Evolutionary conservation across 1,139 yeast genomes (phyloP), one percentile per base, ranked within the genome.

Genomic region (Diutina siamensis): DNA sequence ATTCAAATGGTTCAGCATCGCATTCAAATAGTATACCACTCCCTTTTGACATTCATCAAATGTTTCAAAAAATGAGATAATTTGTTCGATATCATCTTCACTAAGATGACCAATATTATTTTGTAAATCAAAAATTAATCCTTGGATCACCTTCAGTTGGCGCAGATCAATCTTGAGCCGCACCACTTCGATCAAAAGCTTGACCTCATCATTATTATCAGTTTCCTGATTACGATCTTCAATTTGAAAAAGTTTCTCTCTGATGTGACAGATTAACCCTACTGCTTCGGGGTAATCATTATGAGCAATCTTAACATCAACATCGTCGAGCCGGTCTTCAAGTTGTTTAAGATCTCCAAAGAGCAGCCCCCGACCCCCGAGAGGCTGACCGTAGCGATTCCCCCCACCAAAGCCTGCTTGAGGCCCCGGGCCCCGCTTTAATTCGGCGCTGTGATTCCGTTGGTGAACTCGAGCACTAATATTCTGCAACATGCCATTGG

Each of bases 221-320:
- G 45, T 44, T 44, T 50, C 51, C 8, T 27, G 41, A 9, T 44
- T 36, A 28, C 47, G 44, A 28, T 48, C 51, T 44, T 58, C 60
- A 4, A 56, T 50, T n/a, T 47, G 46, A 17, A 49, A 47, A 28
- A 70, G 53, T 47, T 66, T 65, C 13, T 60, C 54, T 46, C 71
- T 73, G 25, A 72, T 66, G 50, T 68, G 71, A 18, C 65, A 62
- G 44, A 79, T 66, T 35, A 71, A 59, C 3, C 74, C 76, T 2
- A 78, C 81, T 0, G 84, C 78, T 45, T 68, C 76, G 21, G 64
- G 62, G 54, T 72, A 80, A 49, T 71, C 71, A 49, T 78, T 74
- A 54, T 80, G 83, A 5, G 86, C 81, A 31, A 82, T 71, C 48
- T 71, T 70, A 25, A 80, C 76, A 56, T 83, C 92, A 31, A 81